Evolutionary conservation across 106 monocot species (phyloP).

Genomic region (Apostasia shenzhenica): DNA sequence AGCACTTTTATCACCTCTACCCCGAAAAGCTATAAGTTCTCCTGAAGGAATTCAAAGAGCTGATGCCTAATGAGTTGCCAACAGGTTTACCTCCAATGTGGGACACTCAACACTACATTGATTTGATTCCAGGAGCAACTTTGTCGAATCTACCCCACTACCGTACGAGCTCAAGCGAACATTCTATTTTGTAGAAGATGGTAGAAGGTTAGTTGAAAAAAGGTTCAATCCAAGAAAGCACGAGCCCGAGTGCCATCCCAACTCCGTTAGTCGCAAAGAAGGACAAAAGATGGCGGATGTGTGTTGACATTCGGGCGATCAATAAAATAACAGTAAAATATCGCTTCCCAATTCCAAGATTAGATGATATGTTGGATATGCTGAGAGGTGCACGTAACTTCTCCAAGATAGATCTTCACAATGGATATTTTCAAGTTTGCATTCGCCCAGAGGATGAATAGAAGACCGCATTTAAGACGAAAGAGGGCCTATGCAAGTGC

Average conservation of each 20-base stretch:
- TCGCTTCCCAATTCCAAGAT: not conserved
- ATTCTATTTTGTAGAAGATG: no score
- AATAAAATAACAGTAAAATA: not conserved
- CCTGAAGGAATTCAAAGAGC: not conserved
- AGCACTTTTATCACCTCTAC: no score
- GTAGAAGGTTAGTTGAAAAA: not conserved
- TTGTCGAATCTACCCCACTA: no score
- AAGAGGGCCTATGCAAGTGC: not conserved
- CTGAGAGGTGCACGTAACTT: not conserved
- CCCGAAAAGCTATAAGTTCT: no score
- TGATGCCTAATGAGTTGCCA: not conserved
- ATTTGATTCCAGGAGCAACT: not conserved
- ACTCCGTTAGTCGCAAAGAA: not conserved
- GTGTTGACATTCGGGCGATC: not conserved
- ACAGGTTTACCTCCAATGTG: not conserved
- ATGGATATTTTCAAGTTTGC: not conserved
- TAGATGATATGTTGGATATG: not conserved
- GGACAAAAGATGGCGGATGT: not conserved
- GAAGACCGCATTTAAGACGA: not conserved
- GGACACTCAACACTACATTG: not conserved
- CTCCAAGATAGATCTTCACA: not conserved
- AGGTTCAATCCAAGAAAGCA: not conserved
- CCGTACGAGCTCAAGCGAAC: no score
- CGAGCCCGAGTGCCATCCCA: not conserved
- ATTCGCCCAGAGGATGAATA: not conserved